A percentile compares a stretch with the other conserved stretches of the same genome.
These are phyloP conservation scores for Chlorencoelia australis DNA, from an alignment of 2,329 filamentous ascomycete species.

Conservation along the genomic window DNA sequence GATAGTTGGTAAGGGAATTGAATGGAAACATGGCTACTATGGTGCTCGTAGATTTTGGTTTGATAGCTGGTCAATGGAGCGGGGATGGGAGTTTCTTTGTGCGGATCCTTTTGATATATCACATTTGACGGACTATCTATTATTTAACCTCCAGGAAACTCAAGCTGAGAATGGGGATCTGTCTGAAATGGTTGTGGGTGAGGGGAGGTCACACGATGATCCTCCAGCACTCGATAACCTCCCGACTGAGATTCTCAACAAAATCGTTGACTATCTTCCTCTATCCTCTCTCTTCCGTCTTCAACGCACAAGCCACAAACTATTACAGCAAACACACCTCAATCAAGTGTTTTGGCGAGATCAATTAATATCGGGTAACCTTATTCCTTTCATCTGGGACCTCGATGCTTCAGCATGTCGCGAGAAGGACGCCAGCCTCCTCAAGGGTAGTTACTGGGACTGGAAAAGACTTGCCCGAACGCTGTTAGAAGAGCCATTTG, in stretches of 20 bases:
- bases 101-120: slow-evolving; percentile 8
- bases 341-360: slow-evolving; percentile 6
- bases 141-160: slow-evolving; percentile 3
- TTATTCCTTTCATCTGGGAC: slow-evolving; percentile 6
- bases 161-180: background rate
- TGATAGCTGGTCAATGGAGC: slow-evolving; percentile 5
- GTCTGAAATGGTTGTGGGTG: no score
- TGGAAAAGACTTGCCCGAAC: slow-evolving; percentile 2
- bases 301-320: slow-evolving; percentile 1
- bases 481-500: slow-evolving; percentile 5
- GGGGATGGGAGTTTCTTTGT: slow-evolving; percentile 7
- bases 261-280: slow-evolving; percentile 4
- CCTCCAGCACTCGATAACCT: slow-evolving; percentile 5
- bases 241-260: slow-evolving; percentile 5
- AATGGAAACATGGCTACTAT: slow-evolving; percentile 10
- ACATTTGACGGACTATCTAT: slow-evolving; percentile 5
- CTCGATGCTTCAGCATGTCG: slow-evolving; percentile 3
- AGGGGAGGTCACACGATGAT: background rate
- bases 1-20: slow-evolving; percentile 4
- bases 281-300: slow-evolving; percentile 1
- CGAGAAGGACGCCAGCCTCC: slow-evolving; percentile 1
- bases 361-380: slow-evolving; percentile 4
- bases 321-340: slow-evolving; percentile 1
- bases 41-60: slow-evolving; percentile 7
- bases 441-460: background rate